Base-by-base conservation (phyloP, 2,329 filamentous ascomycete species). In the Leptographium procerum region DNA sequence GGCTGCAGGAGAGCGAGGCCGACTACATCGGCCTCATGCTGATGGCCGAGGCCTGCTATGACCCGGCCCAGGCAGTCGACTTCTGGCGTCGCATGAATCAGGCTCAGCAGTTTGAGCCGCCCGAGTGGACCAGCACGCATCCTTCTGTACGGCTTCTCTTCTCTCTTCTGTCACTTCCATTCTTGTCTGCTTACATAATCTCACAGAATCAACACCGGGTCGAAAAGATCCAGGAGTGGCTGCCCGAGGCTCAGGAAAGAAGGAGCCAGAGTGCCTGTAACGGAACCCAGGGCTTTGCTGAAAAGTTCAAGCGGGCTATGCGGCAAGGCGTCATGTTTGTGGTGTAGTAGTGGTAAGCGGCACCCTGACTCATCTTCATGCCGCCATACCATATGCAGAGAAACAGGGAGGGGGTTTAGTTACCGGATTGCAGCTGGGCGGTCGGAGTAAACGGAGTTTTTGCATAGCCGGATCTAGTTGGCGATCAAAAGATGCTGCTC, bases 11-110 rank as follows among this genome's bases (percentile, higher is more conserved):
- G 75, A 82, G 77, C 54, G 88, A 92, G 72, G 88, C 88, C 0
- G 88, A 92, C 66, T 89, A 88, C 65, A 89, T 91, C 53, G 88
- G 88, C 0, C 70, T 91, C 36, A 83, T 91, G 79, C 87, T 91
- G 79, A 91, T 91, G 86, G 83, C 87, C 0, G 82, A 89, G 71
- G 86, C 85, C 29, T 91, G 88, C 72, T 91, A 87, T 67, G 78
- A 89, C 61, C 88, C 88, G 1, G 71, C 77, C 14, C 81, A 83
- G 61, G 87, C 88, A 0, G 74, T 86, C 50, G 75, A 74, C 0
- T 82, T 91, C 60, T 89, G 84, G 85, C 70, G 77, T 67, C 72
- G 84, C 55, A 88, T 89, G 84, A 82, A 87, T 62, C 68, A 69
- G 45, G 68, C 71, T 2, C 71, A 73, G 29, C 70, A 78, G 52